Conservation (phyloP, 75 land plant species). For the Pinus tabuliformis region DNA sequence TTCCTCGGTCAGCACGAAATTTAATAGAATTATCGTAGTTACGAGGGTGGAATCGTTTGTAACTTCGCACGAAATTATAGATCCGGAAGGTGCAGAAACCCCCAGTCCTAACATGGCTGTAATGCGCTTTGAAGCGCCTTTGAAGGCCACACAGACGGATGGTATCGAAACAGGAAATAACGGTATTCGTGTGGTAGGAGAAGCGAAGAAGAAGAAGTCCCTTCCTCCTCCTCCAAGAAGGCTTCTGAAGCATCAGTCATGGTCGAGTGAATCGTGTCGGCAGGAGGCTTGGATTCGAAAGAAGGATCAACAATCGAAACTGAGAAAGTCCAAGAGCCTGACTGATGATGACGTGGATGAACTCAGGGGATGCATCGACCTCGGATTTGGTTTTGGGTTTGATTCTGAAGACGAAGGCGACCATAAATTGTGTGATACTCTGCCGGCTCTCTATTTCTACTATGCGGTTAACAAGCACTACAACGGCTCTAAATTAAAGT, state of each 20-base stretch:
- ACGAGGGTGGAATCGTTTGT: no score
- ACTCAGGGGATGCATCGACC: constrained; percentile 64
- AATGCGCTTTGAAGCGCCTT: no score
- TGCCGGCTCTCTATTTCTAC: constrained; percentile 62
- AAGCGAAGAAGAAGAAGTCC: no score
- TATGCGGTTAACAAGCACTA: constrained; percentile 46
- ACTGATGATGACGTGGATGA: constrained; percentile 81
- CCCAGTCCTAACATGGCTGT: no score
- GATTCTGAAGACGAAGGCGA: constrained; percentile 27
- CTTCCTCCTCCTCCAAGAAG: not conserved
- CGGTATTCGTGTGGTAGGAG: no score
- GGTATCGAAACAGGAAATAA: no score
- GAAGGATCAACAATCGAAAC: not conserved
- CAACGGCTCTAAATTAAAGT: constrained; percentile 1
- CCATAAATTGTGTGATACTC: constrained; percentile 35
- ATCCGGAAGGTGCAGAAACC: no score
- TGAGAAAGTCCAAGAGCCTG: constrained; percentile 35
- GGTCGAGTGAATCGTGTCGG: constrained; percentile 18
- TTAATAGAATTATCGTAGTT: no score
- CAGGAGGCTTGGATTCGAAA: constrained; percentile 62
- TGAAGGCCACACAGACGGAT: no score
- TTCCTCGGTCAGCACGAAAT: no score
- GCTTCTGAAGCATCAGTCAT: not conserved
- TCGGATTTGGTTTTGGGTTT: constrained; percentile 59
- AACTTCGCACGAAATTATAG: no score